Percentiles rank a stretch among this genome's conserved stretches.
phyloP scores from a whole-genome alignment of 2,329 filamentous ascomycete genomes.

The Sarocladium kiliense region DNA sequence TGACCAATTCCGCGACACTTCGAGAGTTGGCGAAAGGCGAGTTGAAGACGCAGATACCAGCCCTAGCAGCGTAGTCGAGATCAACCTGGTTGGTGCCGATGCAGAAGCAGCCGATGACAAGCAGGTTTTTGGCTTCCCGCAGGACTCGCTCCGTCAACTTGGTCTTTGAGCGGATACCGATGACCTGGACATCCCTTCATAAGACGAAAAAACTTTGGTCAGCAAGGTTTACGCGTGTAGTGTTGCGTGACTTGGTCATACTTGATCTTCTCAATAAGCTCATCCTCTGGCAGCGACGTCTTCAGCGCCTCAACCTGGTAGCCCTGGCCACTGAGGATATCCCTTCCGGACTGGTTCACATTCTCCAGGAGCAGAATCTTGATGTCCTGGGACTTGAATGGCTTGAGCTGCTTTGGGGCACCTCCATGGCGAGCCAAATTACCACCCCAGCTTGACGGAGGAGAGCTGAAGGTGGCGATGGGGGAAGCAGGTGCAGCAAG shows the following conservation, averaged over 20 bases:
- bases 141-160: slow-evolving; percentile 85
- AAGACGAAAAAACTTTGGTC: slow-evolving; percentile 8
- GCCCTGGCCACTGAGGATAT: slow-evolving; percentile 78
- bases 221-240: no score
- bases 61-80: slow-evolving; percentile 72
- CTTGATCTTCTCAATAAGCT: slow-evolving; percentile 96
- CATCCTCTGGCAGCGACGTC: slow-evolving; percentile 81
- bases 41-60: slow-evolving; percentile 97
- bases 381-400: slow-evolving; percentile 92
- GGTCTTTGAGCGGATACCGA: slow-evolving; percentile 97
- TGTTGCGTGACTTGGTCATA: no score
- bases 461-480: slow-evolving; percentile 7
- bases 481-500: slow-evolving; percentile 3
- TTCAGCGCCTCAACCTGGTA: slow-evolving; percentile 95
- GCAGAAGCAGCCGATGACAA: slow-evolving; percentile 97
- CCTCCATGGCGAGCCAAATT: slow-evolving; percentile 29
- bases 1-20: slow-evolving; percentile 93
- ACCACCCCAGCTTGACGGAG: slow-evolving; percentile 49
- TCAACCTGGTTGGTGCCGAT: slow-evolving; percentile 97
- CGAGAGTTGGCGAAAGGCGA: slow-evolving; percentile 97
- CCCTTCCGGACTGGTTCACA: slow-evolving; percentile 83
- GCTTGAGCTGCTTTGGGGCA: slow-evolving; percentile 72
- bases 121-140: slow-evolving; percentile 83
- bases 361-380: slow-evolving; percentile 96
- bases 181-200: slow-evolving; percentile 83